phyloP scores from a whole-genome alignment of 352 stramenopile genomes.

The Globisporangium spiculum region DNA sequence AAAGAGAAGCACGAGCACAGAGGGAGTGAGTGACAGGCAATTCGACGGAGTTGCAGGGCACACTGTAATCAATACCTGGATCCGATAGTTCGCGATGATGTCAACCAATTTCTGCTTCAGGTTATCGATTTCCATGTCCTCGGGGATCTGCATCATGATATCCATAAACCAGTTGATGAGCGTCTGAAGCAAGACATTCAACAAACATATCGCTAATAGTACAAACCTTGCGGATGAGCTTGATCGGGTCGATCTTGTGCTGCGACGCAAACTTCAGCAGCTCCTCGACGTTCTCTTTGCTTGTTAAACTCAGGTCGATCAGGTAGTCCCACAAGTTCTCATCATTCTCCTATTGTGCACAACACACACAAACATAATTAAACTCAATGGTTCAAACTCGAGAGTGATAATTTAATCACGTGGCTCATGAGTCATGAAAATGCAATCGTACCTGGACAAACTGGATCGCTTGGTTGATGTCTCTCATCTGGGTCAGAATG shows the following conservation, averaged over 20 bases:
- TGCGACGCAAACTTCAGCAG: slow-evolving; percentile 67
- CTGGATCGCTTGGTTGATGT: slow-evolving; percentile 82
- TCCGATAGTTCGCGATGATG: slow-evolving; percentile 78
- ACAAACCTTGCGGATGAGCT: slow-evolving; percentile 76
- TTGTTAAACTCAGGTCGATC: slow-evolving; percentile 77
- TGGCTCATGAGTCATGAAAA: neutral
- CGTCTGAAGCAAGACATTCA: neutral
- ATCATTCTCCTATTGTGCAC: slow-evolving; percentile 48
- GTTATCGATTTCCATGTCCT: slow-evolving; percentile 80
- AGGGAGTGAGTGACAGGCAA: neutral
- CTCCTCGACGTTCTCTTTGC: slow-evolving; percentile 70
- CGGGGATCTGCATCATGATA: slow-evolving; percentile 48
- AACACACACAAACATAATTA: neutral
- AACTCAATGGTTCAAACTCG: neutral
- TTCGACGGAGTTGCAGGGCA: neutral
- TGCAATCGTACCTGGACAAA: slow-evolving; percentile 54
- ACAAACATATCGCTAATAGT: neutral
- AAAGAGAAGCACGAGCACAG: neutral
- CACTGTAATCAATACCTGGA: slow-evolving; percentile 48
- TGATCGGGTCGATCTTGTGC: slow-evolving; percentile 85
- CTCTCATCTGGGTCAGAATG: slow-evolving; percentile 74
- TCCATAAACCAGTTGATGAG: neutral
- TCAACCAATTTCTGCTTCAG: slow-evolving; percentile 80
- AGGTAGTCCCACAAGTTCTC: slow-evolving; percentile 80
- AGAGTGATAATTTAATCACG: neutral